Base-by-base conservation (phyloP, 1,139 yeast species). In the Neolecta irregularis region DNA sequence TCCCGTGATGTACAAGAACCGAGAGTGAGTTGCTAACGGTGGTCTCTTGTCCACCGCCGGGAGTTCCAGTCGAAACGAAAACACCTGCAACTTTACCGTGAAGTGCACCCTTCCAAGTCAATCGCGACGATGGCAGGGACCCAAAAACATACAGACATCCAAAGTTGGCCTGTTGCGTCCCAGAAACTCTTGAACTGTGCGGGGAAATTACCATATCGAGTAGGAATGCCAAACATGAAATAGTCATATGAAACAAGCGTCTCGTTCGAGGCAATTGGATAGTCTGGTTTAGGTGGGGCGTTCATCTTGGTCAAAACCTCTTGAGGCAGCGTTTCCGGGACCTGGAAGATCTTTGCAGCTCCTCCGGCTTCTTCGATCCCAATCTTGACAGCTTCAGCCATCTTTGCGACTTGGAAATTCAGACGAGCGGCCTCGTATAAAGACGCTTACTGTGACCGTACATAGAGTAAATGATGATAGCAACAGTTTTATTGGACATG, bases 381-480 rank as follows among this genome's bases (percentile, higher is more conserved):
- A 42, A n/a, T n/a, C n/a, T n/a, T n/a, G n/a, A n/a, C n/a, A n/a
- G n/a, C n/a, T n/a, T n/a, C n/a, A n/a, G n/a, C n/a, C n/a, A n/a
- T n/a, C n/a, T n/a, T n/a, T n/a, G n/a, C n/a, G n/a, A n/a, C n/a
- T n/a, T n/a, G n/a, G n/a, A n/a, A n/a, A n/a, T n/a, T n/a, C n/a
- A n/a, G n/a, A n/a, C n/a, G n/a, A n/a, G n/a, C n/a, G n/a, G n/a
- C n/a, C n/a, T n/a, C n/a, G n/a, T n/a, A n/a, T n/a, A n/a, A n/a
- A n/a, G n/a, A n/a, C n/a, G n/a, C n/a, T n/a, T n/a, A n/a, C 72
- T 56, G 52, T 74, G 83, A 37, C 77, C 77, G 53, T 71, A 74
- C 53, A 74, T 58, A 37, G 93, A 70, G 69, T 81, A 81, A 56
- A 74, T 72, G 56, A 81, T 66, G 50, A 81, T 76, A 40, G 75